Conservation (phyloP, 495 filamentous ascomycete genomes). For the Penicilliopsis zonata region DNA sequence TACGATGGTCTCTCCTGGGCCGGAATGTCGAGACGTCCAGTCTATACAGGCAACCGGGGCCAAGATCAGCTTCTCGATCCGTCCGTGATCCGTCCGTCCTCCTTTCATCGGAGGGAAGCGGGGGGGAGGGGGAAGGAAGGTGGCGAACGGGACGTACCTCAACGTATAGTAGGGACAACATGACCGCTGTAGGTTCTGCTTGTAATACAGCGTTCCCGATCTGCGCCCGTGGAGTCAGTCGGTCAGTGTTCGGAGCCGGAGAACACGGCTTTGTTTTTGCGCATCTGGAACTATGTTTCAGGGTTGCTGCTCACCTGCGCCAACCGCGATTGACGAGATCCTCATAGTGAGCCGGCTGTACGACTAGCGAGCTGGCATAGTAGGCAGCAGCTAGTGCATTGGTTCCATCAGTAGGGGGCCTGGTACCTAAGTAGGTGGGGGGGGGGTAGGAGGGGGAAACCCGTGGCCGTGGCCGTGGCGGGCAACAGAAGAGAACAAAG, state of each 20-base stretch:
- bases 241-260: too few relatives aligned
- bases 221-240: constrained; percentile 29
- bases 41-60: constrained; percentile 15
- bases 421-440: constrained; percentile 2
- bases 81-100: too few relatives aligned
- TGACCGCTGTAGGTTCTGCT: constrained; percentile 67
- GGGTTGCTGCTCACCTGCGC: too few relatives aligned
- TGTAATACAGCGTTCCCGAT: constrained; percentile 78
- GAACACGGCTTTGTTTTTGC: constrained; percentile 1
- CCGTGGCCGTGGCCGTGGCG: too few relatives aligned
- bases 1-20: constrained; percentile 69
- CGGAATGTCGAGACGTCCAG: constrained; percentile 61
- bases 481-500: neutral
- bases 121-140: neutral
- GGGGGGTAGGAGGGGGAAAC: neutral
- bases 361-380: constrained; percentile 56
- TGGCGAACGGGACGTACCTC: constrained; percentile 33
- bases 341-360: constrained; percentile 69
- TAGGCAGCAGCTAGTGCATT: constrained; percentile 61
- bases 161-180: constrained; percentile 97
- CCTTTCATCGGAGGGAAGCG: neutral
- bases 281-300: neutral
- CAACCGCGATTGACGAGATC: constrained; percentile 75
- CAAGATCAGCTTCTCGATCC: too few relatives aligned
- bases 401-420: constrained; percentile 1